These are phyloP conservation scores for Candida sonorensis DNA, from an alignment of 805 yeast genomes.

Conservation along the genomic window DNA sequence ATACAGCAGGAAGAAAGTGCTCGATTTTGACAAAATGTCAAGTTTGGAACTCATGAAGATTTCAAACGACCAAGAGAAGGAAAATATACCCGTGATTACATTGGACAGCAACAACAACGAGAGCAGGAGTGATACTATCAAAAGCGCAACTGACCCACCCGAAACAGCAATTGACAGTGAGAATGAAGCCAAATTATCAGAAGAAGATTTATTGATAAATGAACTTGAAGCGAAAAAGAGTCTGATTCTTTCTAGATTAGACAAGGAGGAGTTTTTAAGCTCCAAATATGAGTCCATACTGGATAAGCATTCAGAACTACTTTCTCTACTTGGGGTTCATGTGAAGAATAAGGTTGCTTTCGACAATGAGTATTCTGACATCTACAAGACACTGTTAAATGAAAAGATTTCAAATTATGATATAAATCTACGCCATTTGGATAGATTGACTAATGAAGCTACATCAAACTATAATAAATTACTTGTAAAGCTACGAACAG, in stretches of 20 bases:
- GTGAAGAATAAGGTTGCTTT: constrained; percentile 10
- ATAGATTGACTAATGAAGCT: constrained; percentile 3
- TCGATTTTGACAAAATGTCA: constrained; percentile 7
- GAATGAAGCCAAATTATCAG: too few species aligned
- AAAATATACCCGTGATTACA: too few species aligned
- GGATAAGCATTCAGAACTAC: constrained; percentile 22
- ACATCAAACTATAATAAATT: constrained; percentile 6
- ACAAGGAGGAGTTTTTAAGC: constrained; percentile 27
- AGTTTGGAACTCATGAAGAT: neutral
- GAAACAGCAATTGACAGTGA: too few species aligned
- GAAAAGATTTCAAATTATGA: constrained; percentile 10
- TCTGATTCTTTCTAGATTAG: constrained; percentile 22
- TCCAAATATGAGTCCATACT: constrained; percentile 21
- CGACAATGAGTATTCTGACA: constrained; percentile 13
- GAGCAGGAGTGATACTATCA: too few species aligned
- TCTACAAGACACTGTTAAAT: constrained; percentile 10
- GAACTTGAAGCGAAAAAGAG: constrained; percentile 21
- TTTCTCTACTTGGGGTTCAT: constrained; percentile 15
- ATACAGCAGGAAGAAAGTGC: constrained; percentile 4
- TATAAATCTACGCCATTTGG: constrained; percentile 7
- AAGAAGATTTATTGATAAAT: constrained; percentile 12
- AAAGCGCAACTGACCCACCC: too few species aligned
- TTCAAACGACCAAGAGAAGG: too few species aligned
- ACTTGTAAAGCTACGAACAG: constrained; percentile 4
- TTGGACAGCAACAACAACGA: too few species aligned